Percentiles rank a stretch among this genome's conserved stretches.
Conservation (phyloP, 1,139 yeast genomes). For the Blastobotrys ciferrii region DNA sequence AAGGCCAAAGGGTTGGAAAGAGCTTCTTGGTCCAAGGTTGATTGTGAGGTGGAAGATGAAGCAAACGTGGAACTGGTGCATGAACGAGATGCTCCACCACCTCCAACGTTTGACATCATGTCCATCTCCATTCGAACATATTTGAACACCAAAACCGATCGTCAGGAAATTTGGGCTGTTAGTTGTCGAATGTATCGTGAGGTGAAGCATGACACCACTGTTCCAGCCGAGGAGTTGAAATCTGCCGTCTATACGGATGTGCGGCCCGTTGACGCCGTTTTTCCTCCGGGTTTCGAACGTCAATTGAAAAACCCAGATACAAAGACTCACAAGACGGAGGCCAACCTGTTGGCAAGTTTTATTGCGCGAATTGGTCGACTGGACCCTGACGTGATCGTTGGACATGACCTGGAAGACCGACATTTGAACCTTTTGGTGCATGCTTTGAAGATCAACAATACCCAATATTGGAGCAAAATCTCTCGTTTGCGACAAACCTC, state of each 20-base stretch:
- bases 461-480: conserved; percentile 74
- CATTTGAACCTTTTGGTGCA: conserved; percentile 79
- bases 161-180: conserved; percentile 85
- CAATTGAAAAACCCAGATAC: conserved; percentile 30
- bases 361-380: conserved; percentile 65
- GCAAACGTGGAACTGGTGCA: conserved; percentile 55
- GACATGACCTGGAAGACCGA: conserved; percentile 79
- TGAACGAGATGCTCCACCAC: conserved; percentile 42
- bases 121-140: conserved; percentile 79
- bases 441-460: conserved; percentile 67
- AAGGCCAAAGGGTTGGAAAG: conserved; percentile 61
- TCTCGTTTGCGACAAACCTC: conserved; percentile 70
- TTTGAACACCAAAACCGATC: conserved; percentile 66
- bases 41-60: conserved; percentile 14
- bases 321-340: conserved; percentile 55
- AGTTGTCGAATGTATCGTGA: conserved; percentile 58
- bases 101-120: conserved; percentile 68
- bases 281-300: conserved; percentile 73
- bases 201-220: conserved; percentile 60
- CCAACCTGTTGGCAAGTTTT: conserved; percentile 61
- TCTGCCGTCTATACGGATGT: conserved; percentile 55
- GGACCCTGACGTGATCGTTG: conserved; percentile 90
- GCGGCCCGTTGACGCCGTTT: conserved; percentile 59
- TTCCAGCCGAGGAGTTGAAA: conserved; percentile 34
- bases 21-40: conserved; percentile 68